phyloP scores from a whole-genome alignment of 768 basidiomycete species.

The Russula griseocarnosa region DNA sequence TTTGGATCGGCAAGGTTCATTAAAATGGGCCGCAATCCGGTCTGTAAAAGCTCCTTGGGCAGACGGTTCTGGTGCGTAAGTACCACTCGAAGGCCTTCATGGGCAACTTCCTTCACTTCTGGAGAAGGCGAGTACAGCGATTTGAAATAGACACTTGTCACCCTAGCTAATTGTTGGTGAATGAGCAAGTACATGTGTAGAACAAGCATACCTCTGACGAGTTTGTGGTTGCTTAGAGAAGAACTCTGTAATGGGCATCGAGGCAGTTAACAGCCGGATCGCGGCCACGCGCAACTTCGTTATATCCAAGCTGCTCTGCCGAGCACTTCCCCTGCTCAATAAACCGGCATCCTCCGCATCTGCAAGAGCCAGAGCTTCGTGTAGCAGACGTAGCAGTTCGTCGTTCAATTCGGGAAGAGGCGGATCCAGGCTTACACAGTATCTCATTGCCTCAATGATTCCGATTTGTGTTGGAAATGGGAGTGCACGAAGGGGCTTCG shows the following conservation, averaged over 20 bases:
- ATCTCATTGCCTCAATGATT: slow-evolving; percentile 95
- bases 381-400: slow-evolving; percentile 83
- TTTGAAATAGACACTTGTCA: slow-evolving; percentile 96
- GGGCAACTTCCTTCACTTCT: slow-evolving; percentile 93
- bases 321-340: slow-evolving; percentile 64
- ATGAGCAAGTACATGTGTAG: neutral
- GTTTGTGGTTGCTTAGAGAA: slow-evolving; percentile 80
- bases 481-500: slow-evolving; percentile 92
- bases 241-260: slow-evolving; percentile 93
- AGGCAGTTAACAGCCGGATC: slow-evolving; percentile 87
- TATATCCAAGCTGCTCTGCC: slow-evolving; percentile 77
- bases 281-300: slow-evolving; percentile 90
- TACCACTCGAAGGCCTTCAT: slow-evolving; percentile 87
- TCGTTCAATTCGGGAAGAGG: slow-evolving; percentile 90
- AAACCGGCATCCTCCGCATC: slow-evolving; percentile 92
- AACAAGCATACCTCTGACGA: slow-evolving; percentile 64
- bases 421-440: slow-evolving; percentile 84
- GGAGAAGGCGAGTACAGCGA: slow-evolving; percentile 88
- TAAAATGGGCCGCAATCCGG: slow-evolving; percentile 90
- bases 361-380: slow-evolving; percentile 91
- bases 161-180: slow-evolving; percentile 44
- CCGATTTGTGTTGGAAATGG: slow-evolving; percentile 96
- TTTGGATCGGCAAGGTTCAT: slow-evolving; percentile 98
- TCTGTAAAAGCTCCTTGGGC: slow-evolving; percentile 92
- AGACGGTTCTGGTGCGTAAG: slow-evolving; percentile 85